Evolutionary conservation across 2,329 filamentous ascomycete genomes (phyloP).

Genomic region (Aureobasidium namibiae): DNA sequence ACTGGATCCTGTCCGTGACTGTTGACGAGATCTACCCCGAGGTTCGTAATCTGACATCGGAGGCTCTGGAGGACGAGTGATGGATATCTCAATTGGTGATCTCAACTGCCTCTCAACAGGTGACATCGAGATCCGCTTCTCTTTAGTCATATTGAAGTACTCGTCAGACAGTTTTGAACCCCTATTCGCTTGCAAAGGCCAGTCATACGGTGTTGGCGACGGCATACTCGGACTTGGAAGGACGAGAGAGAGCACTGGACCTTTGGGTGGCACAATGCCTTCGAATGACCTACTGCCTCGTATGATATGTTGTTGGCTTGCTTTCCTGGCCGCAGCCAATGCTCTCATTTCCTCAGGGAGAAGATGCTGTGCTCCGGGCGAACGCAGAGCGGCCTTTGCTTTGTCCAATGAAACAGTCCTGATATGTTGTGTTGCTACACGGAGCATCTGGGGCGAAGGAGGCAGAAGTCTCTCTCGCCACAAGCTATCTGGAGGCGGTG

Average conservation of each 20-base stretch:
- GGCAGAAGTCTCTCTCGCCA: not conserved
- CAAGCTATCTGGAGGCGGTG: not conserved
- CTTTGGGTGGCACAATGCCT: not conserved
- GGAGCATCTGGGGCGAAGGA: not conserved
- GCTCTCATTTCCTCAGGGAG: slow-evolving; percentile 10
- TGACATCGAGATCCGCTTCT: not conserved
- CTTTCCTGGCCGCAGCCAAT: not conserved
- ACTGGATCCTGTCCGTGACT: not conserved
- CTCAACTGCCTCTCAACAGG: not conserved
- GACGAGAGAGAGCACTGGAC: not conserved
- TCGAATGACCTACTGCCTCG: slow-evolving; percentile 4
- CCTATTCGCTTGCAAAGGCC: not conserved
- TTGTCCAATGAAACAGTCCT: slow-evolving; percentile 8
- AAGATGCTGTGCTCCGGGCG: not conserved
- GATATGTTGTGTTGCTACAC: slow-evolving; percentile 2
- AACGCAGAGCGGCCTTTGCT: slow-evolving; percentile 1
- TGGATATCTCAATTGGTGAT: not conserved
- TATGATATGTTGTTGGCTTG: not conserved
- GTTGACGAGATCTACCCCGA: not conserved
- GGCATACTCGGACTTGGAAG: not conserved
- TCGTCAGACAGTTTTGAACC: slow-evolving; percentile 1
- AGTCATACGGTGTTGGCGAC: not conserved
- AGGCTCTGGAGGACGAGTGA: not conserved
- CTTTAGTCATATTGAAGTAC: not conserved
- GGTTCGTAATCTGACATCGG: not conserved